phyloP scores from a whole-genome alignment of 2,329 filamentous ascomycete species.

The Trichoderma sp. region DNA sequence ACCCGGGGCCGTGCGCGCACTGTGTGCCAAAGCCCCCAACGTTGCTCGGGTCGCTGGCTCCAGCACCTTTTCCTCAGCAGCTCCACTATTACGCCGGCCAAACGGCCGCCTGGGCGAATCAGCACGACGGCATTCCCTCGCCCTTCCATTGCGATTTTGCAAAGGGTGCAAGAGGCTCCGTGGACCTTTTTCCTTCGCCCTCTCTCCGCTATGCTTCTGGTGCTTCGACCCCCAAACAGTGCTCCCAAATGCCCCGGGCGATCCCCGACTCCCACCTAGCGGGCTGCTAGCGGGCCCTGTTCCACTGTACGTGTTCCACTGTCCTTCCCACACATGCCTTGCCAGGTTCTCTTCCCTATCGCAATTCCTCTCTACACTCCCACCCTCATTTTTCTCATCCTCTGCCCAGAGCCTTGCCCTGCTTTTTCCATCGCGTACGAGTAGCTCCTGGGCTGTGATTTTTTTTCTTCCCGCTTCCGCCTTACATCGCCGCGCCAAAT shows the following conservation, averaged over 20 bases:
- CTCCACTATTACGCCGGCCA: slow-evolving; percentile 60
- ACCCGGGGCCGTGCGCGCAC: not conserved
- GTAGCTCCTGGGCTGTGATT: not conserved
- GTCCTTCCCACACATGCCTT: slow-evolving; percentile 8
- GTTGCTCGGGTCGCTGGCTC: slow-evolving; percentile 11
- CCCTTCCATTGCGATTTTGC: slow-evolving; percentile 18
- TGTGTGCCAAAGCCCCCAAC: slow-evolving; percentile 2
- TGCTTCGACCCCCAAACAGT: not conserved
- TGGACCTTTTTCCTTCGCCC: not conserved
- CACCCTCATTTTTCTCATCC: slow-evolving; percentile 10
- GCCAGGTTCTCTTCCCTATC: slow-evolving; percentile 5
- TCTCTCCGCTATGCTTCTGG: not conserved
- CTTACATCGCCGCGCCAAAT: not conserved
- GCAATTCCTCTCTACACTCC: slow-evolving; percentile 8
- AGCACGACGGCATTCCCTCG: slow-evolving; percentile 30
- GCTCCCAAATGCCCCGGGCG: not conserved
- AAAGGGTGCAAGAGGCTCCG: not conserved
- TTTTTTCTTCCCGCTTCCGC: not conserved
- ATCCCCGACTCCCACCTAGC: slow-evolving; percentile 7
- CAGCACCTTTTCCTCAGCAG: slow-evolving; percentile 26
- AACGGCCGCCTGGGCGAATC: slow-evolving; percentile 51
- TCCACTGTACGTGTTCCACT: slow-evolving; percentile 1
- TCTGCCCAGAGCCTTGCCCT: slow-evolving; percentile 16
- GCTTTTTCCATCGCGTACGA: slow-evolving; percentile 7
- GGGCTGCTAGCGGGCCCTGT: slow-evolving; percentile 4